These are phyloP conservation scores for Gillenia trifoliata DNA, from an alignment of 306 rosid species.

Conservation along the genomic window DNA sequence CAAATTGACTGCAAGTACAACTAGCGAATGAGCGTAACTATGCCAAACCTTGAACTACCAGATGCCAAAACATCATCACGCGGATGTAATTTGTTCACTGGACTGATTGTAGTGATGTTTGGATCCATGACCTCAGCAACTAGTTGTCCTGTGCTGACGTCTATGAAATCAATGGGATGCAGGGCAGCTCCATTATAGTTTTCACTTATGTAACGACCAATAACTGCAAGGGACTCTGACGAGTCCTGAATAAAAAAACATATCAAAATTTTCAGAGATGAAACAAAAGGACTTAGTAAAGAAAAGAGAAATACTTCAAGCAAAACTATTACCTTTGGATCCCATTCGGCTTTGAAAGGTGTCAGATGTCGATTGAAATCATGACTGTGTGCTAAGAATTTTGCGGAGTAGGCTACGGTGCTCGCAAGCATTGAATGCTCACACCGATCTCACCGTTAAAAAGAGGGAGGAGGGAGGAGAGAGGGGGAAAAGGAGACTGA, in stretches of 20 bases:
- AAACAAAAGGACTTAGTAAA: neutral
- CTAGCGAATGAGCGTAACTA: neutral
- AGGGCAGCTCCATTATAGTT: slow-evolving; percentile 88
- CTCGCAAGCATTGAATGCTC: no score
- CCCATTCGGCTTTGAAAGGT: slow-evolving; percentile 97
- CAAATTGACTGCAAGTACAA: neutral
- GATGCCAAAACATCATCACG: slow-evolving; percentile 78
- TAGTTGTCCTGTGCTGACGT: slow-evolving; percentile 75
- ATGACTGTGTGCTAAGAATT: slow-evolving; percentile 89
- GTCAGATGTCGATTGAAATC: slow-evolving; percentile 88
- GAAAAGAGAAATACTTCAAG: neutral
- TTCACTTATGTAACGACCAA: slow-evolving; percentile 94
- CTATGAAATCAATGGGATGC: slow-evolving; percentile 95
- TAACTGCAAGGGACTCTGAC: slow-evolving; percentile 77
- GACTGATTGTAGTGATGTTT: slow-evolving; percentile 81
- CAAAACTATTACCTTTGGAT: slow-evolving; percentile 81
- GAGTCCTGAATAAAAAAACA: slow-evolving; percentile 56
- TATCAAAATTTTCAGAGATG: neutral
- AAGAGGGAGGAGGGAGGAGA: no score
- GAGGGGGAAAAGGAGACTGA: no score
- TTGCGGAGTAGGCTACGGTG: no score
- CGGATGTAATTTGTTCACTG: slow-evolving; percentile 93
- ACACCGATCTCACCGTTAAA: slow-evolving; percentile 93
- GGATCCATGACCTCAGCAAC: slow-evolving; percentile 95
- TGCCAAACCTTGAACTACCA: slow-evolving; percentile 81